Evolutionary conservation across 345 rosid species (phyloP).

Genomic region (Aegle marmelos): DNA sequence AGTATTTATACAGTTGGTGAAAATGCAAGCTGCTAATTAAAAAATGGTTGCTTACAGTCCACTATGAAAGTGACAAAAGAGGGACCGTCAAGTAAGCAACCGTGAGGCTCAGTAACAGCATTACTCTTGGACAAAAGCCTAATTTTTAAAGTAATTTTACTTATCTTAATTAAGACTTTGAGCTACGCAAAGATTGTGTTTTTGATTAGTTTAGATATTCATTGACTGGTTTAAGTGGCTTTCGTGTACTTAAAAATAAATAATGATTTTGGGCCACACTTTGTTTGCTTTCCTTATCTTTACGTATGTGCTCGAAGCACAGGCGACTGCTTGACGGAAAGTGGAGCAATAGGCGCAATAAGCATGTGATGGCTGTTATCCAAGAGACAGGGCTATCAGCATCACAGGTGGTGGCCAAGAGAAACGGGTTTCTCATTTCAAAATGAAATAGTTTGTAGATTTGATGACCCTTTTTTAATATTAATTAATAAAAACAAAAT

Average conservation of each 20-base stretch:
- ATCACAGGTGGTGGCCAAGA: neutral
- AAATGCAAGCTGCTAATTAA: neutral
- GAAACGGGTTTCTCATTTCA: neutral
- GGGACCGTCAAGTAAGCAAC: neutral
- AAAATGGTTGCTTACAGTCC: constrained; percentile 12
- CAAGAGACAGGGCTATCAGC: neutral
- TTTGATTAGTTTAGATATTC: too few species aligned
- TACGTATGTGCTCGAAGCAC: neutral
- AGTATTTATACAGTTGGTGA: neutral
- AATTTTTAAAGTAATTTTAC: too few species aligned
- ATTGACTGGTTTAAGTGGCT: too few species aligned
- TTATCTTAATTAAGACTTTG: too few species aligned
- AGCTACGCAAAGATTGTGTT: too few species aligned
- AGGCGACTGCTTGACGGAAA: neutral
- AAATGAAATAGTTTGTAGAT: neutral
- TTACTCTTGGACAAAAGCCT: neutral
- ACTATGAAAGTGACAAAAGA: neutral
- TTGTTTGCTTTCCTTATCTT: neutral
- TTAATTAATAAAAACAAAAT: neutral
- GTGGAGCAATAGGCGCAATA: neutral
- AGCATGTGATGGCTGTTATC: neutral
- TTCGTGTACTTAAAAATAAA: neutral
- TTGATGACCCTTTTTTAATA: neutral
- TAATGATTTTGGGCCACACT: neutral
- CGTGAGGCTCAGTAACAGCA: neutral